phyloP scores from a whole-genome alignment of 1,284 basidiomycete genomes.

The Austropuccinia psidii region DNA sequence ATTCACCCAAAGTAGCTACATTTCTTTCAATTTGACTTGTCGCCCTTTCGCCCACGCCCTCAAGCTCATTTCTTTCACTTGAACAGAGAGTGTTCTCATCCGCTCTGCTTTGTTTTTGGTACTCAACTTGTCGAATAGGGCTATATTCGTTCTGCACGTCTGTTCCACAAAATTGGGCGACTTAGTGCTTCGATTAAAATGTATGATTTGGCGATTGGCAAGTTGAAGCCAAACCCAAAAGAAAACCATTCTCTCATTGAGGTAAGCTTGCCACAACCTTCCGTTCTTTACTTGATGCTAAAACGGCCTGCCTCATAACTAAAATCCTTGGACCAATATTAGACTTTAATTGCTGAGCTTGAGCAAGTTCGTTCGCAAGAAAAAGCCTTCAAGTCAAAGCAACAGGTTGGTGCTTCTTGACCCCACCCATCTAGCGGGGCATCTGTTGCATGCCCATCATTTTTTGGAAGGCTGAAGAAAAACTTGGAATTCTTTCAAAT shows the following conservation, averaged over 20 bases:
- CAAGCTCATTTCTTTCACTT: too few species aligned
- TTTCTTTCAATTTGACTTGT: too few species aligned
- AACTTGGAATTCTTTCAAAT: too few species aligned
- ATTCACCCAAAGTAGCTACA: constrained; percentile 4
- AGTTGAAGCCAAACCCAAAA: not conserved
- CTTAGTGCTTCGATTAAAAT: constrained; percentile 22
- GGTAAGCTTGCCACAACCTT: not conserved
- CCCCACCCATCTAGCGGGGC: not conserved
- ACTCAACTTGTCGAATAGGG: too few species aligned
- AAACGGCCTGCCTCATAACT: not conserved
- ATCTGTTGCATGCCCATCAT: not conserved
- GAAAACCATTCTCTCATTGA: not conserved
- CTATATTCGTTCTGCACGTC: constrained; percentile 22
- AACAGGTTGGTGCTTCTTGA: not conserved
- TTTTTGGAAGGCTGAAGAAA: too few species aligned
- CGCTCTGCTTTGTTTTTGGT: not conserved
- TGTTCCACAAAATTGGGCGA: constrained; percentile 12
- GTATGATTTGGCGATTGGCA: constrained; percentile 11
- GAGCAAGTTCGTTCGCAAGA: constrained; percentile 6
- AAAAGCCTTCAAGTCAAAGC: not conserved
- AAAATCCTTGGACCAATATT: not conserved
- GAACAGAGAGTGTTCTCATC: not conserved
- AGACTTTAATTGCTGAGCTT: constrained; percentile 14
- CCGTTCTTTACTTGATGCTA: not conserved
- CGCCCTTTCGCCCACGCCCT: too few species aligned